These are phyloP conservation scores for Calonectria pauciramosa DNA, from an alignment of 2,329 filamentous ascomycete genomes.

Conservation along the genomic window DNA sequence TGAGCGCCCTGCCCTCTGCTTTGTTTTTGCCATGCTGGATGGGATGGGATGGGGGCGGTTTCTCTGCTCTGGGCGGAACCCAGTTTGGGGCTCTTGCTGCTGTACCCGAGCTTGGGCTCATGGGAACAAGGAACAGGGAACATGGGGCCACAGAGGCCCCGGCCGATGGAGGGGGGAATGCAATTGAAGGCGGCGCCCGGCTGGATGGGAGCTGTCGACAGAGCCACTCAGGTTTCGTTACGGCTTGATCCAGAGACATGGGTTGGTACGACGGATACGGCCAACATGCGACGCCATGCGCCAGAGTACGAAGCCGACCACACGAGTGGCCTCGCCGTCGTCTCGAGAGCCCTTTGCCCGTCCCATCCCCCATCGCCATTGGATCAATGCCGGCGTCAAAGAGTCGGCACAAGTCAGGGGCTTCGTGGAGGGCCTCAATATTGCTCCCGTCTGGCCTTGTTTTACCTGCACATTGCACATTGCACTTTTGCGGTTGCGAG, in stretches of 20 bases:
- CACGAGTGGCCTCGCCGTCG: slow-evolving; percentile 3
- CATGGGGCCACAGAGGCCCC: neutral
- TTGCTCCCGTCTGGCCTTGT: neutral
- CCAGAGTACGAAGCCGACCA: slow-evolving; percentile 8
- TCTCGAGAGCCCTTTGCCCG: neutral
- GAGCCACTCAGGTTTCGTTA: slow-evolving; percentile 4
- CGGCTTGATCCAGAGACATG: neutral
- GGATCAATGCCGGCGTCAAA: slow-evolving; percentile 1
- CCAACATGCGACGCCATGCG: slow-evolving; percentile 10
- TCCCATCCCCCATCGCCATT: neutral
- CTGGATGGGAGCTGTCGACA: slow-evolving; percentile 5
- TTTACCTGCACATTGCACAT: neutral
- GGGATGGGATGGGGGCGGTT: no score
- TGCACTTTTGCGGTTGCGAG: neutral
- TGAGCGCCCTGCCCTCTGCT: neutral
- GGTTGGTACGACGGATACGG: slow-evolving; percentile 1
- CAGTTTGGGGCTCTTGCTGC: neutral
- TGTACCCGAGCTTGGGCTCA: slow-evolving; percentile 8
- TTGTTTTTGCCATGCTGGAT: neutral
- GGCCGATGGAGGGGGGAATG: neutral
- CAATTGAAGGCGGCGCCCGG: neutral
- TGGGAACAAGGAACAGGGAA: neutral
- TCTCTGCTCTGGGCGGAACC: neutral
- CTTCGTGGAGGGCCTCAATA: slow-evolving; percentile 15
- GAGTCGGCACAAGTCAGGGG: slow-evolving; percentile 18